Evolutionary conservation across 257 asterid species (phyloP), one percentile per base, ranked within the genome.

Genomic region (Capsicum baccatum): DNA sequence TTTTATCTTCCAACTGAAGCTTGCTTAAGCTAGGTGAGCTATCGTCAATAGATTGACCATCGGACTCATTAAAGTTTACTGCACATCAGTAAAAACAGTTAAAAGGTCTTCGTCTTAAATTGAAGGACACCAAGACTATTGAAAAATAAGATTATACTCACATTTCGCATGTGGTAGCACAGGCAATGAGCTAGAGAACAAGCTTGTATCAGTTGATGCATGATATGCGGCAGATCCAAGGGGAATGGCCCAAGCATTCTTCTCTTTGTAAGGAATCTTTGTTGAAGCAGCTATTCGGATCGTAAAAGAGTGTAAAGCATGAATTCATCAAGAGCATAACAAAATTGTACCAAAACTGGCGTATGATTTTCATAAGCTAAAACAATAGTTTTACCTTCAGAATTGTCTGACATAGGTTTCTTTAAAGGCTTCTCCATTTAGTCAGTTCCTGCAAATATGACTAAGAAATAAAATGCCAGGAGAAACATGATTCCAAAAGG

Each of bases 131-230:
- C 0, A 80, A 69, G 19, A 35, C 15, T 52, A 79, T 57, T 42
- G 26, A 48, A 83, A 81, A 68, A 16, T 71, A 69, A 83, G 80
- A 63, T 66, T 52, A 21, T 48, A 58, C 99, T 88, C 86, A 96
- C 99, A 58, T 63, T 93, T 92, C 73, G 68, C 90, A 82, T 92
- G 97, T 2, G 89, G 87, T 83, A 91, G 89, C 82, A 90, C 93
- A 13, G 99, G 97, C 87, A 94, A 79, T 13, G 99, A 96, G 90
- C 95, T 87, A 58, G 99, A 93, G 88, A 96, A 96, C 89, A 96
- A 87, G 92, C 97, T 94, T 79, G 90, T 95, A 89, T 94, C 97
- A 84, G 76, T 89, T 80, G 96, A 91, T 5, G 93, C 85, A 62
- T 89, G 92, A 84, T 86, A 80, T 35, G 83, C 86, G 74, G 88